Evolutionary conservation across 805 yeast genomes (phyloP).

Genomic region (Limtongia smithiae): DNA sequence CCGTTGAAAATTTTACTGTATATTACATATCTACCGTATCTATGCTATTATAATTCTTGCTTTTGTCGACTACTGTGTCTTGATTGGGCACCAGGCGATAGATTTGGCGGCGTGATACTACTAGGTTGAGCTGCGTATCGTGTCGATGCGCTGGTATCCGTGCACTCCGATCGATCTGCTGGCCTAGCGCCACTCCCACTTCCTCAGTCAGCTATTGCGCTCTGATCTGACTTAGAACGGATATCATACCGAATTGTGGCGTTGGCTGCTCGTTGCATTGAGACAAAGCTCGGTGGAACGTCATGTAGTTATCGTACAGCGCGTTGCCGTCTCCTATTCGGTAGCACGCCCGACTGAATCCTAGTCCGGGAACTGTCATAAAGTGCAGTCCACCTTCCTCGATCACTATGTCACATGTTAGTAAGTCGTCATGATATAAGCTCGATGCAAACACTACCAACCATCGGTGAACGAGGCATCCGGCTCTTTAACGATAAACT

Average conservation of each 20-base stretch:
- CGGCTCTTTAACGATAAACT: slow-evolving; percentile 4
- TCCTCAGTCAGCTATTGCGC: no score
- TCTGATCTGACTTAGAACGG: slow-evolving; percentile 37
- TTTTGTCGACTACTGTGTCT: no score
- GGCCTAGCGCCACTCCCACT: slow-evolving; percentile 58
- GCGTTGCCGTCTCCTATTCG: slow-evolving; percentile 94
- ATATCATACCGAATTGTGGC: slow-evolving; percentile 32
- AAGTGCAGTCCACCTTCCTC: slow-evolving; percentile 56
- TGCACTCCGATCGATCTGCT: slow-evolving; percentile 37
- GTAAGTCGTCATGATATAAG: no score
- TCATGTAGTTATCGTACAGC: slow-evolving; percentile 75
- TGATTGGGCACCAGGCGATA: no score
- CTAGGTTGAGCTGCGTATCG: no score
- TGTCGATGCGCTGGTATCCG: no score
- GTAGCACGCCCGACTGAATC: slow-evolving; percentile 51
- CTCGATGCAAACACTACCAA: neutral
- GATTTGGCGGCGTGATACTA: no score
- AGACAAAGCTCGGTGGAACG: slow-evolving; percentile 44
- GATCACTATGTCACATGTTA: slow-evolving; percentile 24
- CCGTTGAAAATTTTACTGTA: no score
- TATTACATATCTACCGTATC: no score
- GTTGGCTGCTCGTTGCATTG: slow-evolving; percentile 3
- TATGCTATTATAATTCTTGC: no score
- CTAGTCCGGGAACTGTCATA: slow-evolving; percentile 81
- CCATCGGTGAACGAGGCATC: neutral